Evolutionary conservation across 2,329 filamentous ascomycete genomes (phyloP), one percentile per base, ranked within the genome.

Genomic region (Clarireedia hainanense): DNA sequence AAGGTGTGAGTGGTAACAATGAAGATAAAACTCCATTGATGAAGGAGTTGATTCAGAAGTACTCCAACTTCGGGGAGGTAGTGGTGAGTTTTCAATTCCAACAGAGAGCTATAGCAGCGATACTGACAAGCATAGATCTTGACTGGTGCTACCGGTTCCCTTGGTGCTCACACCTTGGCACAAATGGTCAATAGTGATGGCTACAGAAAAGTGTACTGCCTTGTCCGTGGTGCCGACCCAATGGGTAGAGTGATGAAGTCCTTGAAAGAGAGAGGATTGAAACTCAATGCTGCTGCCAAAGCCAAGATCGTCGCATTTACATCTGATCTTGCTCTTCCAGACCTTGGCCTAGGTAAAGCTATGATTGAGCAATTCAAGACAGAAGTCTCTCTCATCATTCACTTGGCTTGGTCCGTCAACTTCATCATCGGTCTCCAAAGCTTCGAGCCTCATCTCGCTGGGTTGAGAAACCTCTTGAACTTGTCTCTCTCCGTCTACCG

Each of bases 111-210:
- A 20, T 20, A 20, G 24, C 52, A 49, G 57, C 26, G 48, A 45
- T 60, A n/a, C 27, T 50, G 24, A 51, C 43, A 48, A 43, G 4
- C 51, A 24, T 37, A 72, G 66, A 68, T 83, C 1, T 67, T 88
- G 3, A 88, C 84, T 0, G 85, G 85, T 1, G 77, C 79, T 0
- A 88, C 85, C 0, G 85, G 85, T 1, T 84, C 83, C 1, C 72
- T 88, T 0, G 85, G 85, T 1, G 75, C 80, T 0, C 82, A 85
- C 60, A 71, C 85, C 1, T 73, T 82, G 1, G 76, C 78, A 3
- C 77, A 81, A n/a, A 75, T 88, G 14, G 76, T 79, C 1, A 72
- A 75, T 2, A 73, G 79, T n/a, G 74, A 80, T 10, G 78, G 79
- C 20, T 73, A 88, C 34, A 69, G 71, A 34, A 70, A 69, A 6